A percentile compares a stretch with the other conserved stretches of the same genome.
These are phyloP conservation scores for Yamadazyma paraphyllophila DNA, from an alignment of 805 yeast genomes.

Conservation along the genomic window DNA sequence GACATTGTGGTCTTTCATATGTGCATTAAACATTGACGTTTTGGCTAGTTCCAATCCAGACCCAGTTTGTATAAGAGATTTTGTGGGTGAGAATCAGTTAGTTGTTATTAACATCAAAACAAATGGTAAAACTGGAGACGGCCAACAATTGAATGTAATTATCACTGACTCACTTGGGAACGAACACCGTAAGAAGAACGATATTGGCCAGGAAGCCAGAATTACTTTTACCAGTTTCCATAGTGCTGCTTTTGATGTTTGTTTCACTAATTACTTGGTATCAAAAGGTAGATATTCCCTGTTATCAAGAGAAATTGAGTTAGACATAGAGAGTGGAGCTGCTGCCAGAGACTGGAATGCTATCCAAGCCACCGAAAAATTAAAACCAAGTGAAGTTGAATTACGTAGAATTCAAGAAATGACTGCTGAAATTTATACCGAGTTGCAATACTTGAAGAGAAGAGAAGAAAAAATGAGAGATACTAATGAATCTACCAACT, in stretches of 20 bases:
- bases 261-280: conserved; percentile 68
- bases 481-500: conserved; percentile 94
- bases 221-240: conserved; percentile 84
- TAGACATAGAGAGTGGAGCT: conserved; percentile 93
- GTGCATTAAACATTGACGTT: conserved; percentile 52
- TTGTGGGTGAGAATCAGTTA: conserved; percentile 76
- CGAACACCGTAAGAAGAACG: conserved; percentile 72
- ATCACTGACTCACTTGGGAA: conserved; percentile 81
- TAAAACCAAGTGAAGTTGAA: conserved; percentile 90
- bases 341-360: conserved; percentile 98
- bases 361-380: conserved; percentile 86
- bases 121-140: conserved; percentile 78
- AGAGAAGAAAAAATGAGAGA: conserved; percentile 94
- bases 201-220: conserved; percentile 67
- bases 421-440: conserved; percentile 75
- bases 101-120: conserved; percentile 83
- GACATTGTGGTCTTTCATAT: conserved; percentile 22
- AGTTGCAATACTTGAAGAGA: conserved; percentile 75
- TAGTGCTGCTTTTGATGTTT: conserved; percentile 84
- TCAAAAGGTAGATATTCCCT: conserved; percentile 34
- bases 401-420: conserved; percentile 83
- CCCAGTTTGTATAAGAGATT: conserved; percentile 90
- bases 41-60: conserved; percentile 45
- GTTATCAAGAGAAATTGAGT: conserved; percentile 69
- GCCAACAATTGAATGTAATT: conserved; percentile 69